Conservation (phyloP, 2,329 filamentous ascomycete genomes). For the Claviceps pusilla region DNA sequence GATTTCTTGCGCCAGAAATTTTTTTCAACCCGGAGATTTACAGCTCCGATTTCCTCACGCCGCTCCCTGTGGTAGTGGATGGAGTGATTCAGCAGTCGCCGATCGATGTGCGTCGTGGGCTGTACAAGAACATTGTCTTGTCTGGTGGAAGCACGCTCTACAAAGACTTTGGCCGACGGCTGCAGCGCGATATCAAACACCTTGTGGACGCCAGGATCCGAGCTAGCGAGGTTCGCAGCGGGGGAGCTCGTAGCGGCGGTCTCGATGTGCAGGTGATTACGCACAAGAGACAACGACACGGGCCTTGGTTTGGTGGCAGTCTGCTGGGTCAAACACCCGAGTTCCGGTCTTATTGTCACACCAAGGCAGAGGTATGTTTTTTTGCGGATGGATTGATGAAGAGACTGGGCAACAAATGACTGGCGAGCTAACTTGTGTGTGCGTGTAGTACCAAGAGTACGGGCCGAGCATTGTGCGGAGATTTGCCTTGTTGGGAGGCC, state of each 20-base stretch:
- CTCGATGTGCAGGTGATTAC: conserved; percentile 94
- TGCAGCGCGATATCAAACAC: conserved; percentile 95
- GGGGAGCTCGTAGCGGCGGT: conserved; percentile 83
- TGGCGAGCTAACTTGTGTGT: conserved; percentile 9
- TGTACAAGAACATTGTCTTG: conserved; percentile 99
- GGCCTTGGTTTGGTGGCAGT: conserved; percentile 96
- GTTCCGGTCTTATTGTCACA: conserved; percentile 98
- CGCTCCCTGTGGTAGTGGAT: conserved; percentile 85
- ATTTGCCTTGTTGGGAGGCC: conserved; percentile 85
- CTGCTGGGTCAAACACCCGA: conserved; percentile 93
- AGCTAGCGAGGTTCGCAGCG: conserved; percentile 80
- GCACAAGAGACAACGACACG: conserved; percentile 93
- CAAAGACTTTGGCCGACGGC: conserved; percentile 90
- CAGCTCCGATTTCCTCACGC: conserved; percentile 94
- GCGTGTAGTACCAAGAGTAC: conserved; percentile 73
- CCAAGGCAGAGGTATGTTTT: conserved; percentile 53
- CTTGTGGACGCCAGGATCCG: conserved; percentile 85
- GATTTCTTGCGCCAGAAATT: conserved; percentile 94
- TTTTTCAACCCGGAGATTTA: conserved; percentile 99
- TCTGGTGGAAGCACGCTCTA: conserved; percentile 95
- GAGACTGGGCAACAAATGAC: neutral
- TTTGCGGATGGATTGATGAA: neutral
- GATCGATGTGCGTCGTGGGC: conserved; percentile 87
- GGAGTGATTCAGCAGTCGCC: conserved; percentile 94
- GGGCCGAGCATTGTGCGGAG: conserved; percentile 88